Conservation (phyloP, 192 early-diverging fungal genomes). For the Phycomyces nitens region DNA sequence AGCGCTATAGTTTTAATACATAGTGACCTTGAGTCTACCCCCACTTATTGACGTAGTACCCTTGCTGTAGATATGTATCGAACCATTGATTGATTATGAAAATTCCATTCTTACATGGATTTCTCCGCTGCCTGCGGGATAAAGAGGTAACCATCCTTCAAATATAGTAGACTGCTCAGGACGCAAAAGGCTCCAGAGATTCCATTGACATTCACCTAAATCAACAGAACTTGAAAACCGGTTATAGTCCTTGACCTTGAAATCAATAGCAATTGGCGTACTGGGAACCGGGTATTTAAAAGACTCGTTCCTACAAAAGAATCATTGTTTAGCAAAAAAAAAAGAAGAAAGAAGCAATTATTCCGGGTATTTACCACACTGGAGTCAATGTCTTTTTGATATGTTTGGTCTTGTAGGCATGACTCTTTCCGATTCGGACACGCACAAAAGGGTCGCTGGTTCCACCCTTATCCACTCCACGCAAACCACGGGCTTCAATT, state of each 20-base stretch:
- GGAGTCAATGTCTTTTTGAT: slow-evolving; percentile 29
- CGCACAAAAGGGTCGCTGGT: slow-evolving; percentile 22
- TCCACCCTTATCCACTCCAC: slow-evolving; percentile 46
- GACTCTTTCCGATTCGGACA: slow-evolving; percentile 7
- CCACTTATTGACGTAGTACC: no score
- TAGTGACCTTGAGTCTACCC: no score
- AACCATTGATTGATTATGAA: slow-evolving; percentile 5
- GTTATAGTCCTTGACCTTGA: slow-evolving; percentile 17
- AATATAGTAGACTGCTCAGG: not conserved
- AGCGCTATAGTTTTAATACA: no score
- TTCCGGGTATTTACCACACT: slow-evolving; percentile 34
- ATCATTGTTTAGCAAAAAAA: no score
- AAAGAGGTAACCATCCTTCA: slow-evolving; percentile 18
- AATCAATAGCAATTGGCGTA: not conserved
- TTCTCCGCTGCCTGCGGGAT: slow-evolving; percentile 17
- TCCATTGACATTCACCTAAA: slow-evolving; percentile 1
- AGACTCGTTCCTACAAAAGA: slow-evolving; percentile 19
- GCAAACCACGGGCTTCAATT: slow-evolving; percentile 46
- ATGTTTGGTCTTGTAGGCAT: slow-evolving; percentile 22
- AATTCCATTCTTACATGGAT: slow-evolving; percentile 17
- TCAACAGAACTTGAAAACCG: slow-evolving; percentile 9
- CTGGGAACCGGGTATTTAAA: not conserved
- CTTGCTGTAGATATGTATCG: no score
- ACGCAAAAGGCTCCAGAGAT: slow-evolving; percentile 4
- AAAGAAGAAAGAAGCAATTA: no score